phyloP scores from a whole-genome alignment of 805 yeast species.

The Kluyveromyces nonfermentans region DNA sequence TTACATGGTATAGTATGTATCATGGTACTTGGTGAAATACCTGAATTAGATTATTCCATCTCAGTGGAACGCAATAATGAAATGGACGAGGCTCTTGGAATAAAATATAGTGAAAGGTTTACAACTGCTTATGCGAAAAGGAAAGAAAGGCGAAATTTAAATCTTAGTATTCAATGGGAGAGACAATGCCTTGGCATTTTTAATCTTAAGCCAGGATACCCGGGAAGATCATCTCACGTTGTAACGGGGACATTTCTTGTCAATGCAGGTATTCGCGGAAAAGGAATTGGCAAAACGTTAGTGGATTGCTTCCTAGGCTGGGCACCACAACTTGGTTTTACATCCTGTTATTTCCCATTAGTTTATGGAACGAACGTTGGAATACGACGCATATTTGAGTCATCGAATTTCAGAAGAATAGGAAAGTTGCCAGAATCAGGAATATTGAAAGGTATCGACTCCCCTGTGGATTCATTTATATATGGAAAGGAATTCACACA shows the following conservation, averaged over 20 bases:
- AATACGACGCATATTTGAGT: constrained; percentile 70
- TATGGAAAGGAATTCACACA: constrained; percentile 74
- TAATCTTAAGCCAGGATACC: constrained; percentile 76
- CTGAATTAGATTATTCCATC: constrained; percentile 34
- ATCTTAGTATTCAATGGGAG: constrained; percentile 64
- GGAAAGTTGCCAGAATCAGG: constrained; percentile 87
- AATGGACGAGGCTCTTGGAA: constrained; percentile 4
- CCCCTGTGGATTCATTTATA: constrained; percentile 78
- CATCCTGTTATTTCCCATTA: constrained; percentile 72
- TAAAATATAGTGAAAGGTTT: constrained; percentile 8
- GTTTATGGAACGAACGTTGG: constrained; percentile 84
- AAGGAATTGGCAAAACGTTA: constrained; percentile 81
- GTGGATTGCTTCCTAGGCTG: constrained; percentile 80
- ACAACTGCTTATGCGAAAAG: constrained; percentile 21
- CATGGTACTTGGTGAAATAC: constrained; percentile 69
- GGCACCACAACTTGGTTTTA: constrained; percentile 86
- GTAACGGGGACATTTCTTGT: constrained; percentile 84
- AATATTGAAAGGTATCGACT: constrained; percentile 70
- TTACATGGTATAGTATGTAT: constrained; percentile 40
- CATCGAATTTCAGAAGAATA: constrained; percentile 62
- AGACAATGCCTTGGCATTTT: constrained; percentile 87
- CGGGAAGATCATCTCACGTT: constrained; percentile 90
- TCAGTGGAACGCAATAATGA: constrained; percentile 14
- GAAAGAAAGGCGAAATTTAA: constrained; percentile 20
- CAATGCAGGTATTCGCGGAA: constrained; percentile 85